Evolutionary conservation across 495 filamentous ascomycete genomes (phyloP), one percentile per base, ranked within the genome.

Genomic region (Elasticomyces elasticus): DNA sequence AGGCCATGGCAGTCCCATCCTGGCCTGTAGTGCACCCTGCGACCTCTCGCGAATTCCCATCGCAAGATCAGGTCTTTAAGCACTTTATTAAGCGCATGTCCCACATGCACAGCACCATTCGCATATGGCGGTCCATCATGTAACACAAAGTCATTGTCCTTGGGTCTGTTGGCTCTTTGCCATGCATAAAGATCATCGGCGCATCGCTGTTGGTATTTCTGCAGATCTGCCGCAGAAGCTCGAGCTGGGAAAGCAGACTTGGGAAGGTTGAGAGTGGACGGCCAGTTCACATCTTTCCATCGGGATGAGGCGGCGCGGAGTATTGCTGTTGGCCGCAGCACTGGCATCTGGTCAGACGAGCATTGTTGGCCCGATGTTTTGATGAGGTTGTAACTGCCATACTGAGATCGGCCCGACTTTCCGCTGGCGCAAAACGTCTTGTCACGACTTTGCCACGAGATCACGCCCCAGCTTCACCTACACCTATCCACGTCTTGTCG

Each of bases 1-100:
- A 99, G 75, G 5, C 92, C 92, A 73, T 99, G 92, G 62, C 92
- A 99, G 68, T 99, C 92, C 94, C 94, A 99, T 27, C 92, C 94
- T 3, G 92, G 92, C 4, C 91, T 74, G 66, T 91, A 99, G n/a
- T 82, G 76, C 28, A 97, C 79, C 38, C 79, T 74, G 64, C 81
- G 83, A 31, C 91, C 91, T 61, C 80, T 74, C 40, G 83, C 79
- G 44, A 97, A 70, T 68, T 95, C 80, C 59, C 84, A 79, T 35
- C 92, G 79, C 60, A 85, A 76, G 48, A 95, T 83, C 46, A 96
- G 85, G 66, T 99, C 92, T 74, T 99, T 99, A 45, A 95, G 70
- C 53, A 97, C 85, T 67, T 99, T 99, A 69, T 99, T 99, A 49
- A 99, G 72, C 25, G 92, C 94, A 76, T 99, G 92, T n/a, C 92